A percentile compares a stretch with the other conserved stretches of the same genome.
phyloP scores from a whole-genome alignment of 495 filamentous ascomycete species.

The Penicillium ucsense region DNA sequence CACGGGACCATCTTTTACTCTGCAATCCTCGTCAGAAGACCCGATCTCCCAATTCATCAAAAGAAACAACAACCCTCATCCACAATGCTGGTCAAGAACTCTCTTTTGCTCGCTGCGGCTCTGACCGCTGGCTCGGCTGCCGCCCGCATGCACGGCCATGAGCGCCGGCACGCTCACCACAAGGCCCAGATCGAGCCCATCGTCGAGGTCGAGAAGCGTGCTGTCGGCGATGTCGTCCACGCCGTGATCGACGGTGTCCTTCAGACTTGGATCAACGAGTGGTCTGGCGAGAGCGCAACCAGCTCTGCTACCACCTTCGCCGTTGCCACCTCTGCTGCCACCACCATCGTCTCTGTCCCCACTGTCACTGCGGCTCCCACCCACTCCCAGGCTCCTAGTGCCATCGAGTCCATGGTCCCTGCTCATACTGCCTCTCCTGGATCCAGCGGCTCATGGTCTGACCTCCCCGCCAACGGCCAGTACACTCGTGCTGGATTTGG shows the following conservation, averaged over 20 bases:
- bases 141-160: conserved; percentile 37
- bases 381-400: conserved; percentile 2
- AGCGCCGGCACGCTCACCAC: conserved; percentile 34
- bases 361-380: conserved; percentile 4
- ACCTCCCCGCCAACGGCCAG: conserved; percentile 11
- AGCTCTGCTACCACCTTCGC: conserved; percentile 12
- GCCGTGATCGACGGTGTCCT: conserved; percentile 55
- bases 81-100: conserved; percentile 35
- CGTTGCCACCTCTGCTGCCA: conserved; percentile 9
- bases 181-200: conserved; percentile 15
- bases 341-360: conserved; percentile 11
- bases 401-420: conserved; percentile 3
- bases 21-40: too few relatives aligned
- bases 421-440: conserved; percentile 8
- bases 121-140: conserved; percentile 34
- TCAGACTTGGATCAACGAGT: conserved; percentile 57
- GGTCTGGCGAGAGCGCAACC: conserved; percentile 30
- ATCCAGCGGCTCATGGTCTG: conserved; percentile 19
- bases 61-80: conserved; percentile 1
- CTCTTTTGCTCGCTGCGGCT: conserved; percentile 28
- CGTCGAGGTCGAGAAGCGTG: conserved; percentile 36
- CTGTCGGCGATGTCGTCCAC: conserved; percentile 38
- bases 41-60: conserved; percentile 4
- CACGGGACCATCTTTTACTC: too few relatives aligned
- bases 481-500: conserved; percentile 26